These are phyloP conservation scores for Cordia subcordata DNA, from an alignment of 257 asterid genomes.

Conservation along the genomic window DNA sequence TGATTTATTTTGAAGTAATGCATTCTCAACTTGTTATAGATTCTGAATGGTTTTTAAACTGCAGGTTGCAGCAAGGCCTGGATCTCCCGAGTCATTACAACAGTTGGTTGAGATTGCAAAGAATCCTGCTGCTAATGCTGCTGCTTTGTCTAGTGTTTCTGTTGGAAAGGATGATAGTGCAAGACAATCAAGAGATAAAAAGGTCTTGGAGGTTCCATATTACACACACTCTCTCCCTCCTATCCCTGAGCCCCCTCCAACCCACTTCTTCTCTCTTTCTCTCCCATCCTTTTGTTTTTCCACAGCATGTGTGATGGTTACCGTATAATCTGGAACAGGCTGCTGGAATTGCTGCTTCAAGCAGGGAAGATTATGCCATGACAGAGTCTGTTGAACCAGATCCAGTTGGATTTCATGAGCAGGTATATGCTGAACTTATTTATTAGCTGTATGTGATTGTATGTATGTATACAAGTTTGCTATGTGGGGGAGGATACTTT, in stretches of 20 bases:
- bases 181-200: slow-evolving; percentile 60
- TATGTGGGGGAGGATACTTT: background rate
- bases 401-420: slow-evolving; percentile 67
- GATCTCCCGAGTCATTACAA: slow-evolving; percentile 88
- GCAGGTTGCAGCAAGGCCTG: slow-evolving; percentile 97
- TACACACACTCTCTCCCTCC: background rate
- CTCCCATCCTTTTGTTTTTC: slow-evolving; percentile 1
- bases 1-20: slow-evolving; percentile 7
- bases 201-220: slow-evolving; percentile 34
- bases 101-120: slow-evolving; percentile 92
- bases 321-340: slow-evolving; percentile 41
- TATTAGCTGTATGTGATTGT: too few species aligned
- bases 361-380: slow-evolving; percentile 46
- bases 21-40: slow-evolving; percentile 4
- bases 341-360: slow-evolving; percentile 41
- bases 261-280: background rate
- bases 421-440: slow-evolving; percentile 38
- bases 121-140: slow-evolving; percentile 54
- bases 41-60: slow-evolving; percentile 22
- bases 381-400: slow-evolving; percentile 64
- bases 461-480: background rate
- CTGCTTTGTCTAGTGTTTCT: slow-evolving; percentile 43
- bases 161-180: slow-evolving; percentile 59
- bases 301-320: slow-evolving; percentile 6
- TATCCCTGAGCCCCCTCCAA: too few species aligned